Percentiles rank a stretch among this genome's conserved stretches.
Evolutionary conservation across 768 basidiomycete species (phyloP).

Genomic region (Postia placenta): DNA sequence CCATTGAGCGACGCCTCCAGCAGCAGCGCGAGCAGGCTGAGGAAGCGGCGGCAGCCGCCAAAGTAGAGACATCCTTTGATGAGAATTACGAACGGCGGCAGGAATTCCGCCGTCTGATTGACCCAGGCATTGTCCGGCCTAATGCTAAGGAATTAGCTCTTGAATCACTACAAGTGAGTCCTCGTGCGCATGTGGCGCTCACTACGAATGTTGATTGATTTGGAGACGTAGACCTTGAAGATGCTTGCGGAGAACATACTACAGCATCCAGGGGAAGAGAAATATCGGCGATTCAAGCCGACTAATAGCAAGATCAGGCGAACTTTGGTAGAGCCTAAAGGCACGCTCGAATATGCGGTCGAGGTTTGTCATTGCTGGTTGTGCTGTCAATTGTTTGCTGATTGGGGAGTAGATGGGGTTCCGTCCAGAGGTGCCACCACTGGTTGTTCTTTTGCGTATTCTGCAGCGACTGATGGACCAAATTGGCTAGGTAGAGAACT

Average conservation of each 20-base stretch:
- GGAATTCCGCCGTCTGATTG: constrained; percentile 67
- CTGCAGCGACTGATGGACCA: not conserved
- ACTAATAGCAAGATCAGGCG: constrained; percentile 67
- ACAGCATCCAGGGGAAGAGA: constrained; percentile 64
- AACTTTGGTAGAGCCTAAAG: constrained; percentile 60
- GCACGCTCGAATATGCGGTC: constrained; percentile 74
- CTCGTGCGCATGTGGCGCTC: not conserved
- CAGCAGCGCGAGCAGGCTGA: constrained; percentile 13
- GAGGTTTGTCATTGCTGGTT: constrained; percentile 41
- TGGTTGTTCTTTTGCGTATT: not conserved
- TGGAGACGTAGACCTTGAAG: constrained; percentile 47
- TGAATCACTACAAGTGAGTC: constrained; percentile 57
- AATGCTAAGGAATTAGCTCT: constrained; percentile 58
- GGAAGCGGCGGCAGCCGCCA: constrained; percentile 3
- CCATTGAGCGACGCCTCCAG: constrained; percentile 22
- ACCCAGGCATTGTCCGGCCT: constrained; percentile 71
- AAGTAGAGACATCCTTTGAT: constrained; percentile 20
- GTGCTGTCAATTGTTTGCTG: not conserved
- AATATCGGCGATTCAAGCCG: constrained; percentile 69
- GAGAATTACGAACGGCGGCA: constrained; percentile 63
- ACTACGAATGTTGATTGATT: not conserved
- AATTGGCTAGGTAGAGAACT: constrained; percentile 48
- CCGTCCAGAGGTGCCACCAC: constrained; percentile 52
- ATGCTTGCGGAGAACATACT: constrained; percentile 70
- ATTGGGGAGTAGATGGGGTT: constrained; percentile 57